phyloP scores from a whole-genome alignment of 257 asterid species.

The Capsicum chinense region DNA sequence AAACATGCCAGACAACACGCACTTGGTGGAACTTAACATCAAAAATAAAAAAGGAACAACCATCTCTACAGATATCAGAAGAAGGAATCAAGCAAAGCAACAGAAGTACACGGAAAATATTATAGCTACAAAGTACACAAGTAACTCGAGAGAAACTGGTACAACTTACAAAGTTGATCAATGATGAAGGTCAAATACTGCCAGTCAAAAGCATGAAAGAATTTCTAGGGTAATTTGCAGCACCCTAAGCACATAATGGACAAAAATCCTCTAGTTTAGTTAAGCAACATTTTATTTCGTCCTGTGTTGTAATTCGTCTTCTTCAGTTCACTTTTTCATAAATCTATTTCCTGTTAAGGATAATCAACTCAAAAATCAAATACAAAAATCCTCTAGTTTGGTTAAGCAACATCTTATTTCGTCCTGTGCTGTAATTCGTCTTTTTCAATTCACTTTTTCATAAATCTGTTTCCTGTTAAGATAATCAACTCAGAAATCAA shows the following conservation, averaged over 20 bases:
- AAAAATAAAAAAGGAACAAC: background rate
- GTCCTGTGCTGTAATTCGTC: conserved; percentile 29
- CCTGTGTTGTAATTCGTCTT: conserved; percentile 27
- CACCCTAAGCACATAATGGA: conserved; percentile 24
- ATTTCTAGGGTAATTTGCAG: conserved; percentile 7
- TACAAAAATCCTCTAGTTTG: background rate
- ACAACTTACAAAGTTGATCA: background rate
- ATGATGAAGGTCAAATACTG: background rate
- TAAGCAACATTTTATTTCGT: conserved; percentile 11
- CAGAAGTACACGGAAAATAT: conserved; percentile 7
- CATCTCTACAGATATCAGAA: background rate
- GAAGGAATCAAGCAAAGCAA: conserved; percentile 9
- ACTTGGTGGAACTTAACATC: conserved; percentile 8
- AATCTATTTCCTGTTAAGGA: conserved; percentile 29
- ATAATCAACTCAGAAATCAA: background rate
- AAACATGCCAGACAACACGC: background rate
- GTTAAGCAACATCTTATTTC: background rate
- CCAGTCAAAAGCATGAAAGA: conserved; percentile 17
- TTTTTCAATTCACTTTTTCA: conserved; percentile 12
- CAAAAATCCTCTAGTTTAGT: background rate
- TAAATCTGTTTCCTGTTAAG: conserved; percentile 28
- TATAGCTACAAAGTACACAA: conserved; percentile 6
- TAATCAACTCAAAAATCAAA: background rate
- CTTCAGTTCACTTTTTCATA: conserved; percentile 14
- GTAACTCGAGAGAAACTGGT: background rate